Evolutionary conservation across 805 yeast species (phyloP).

Genomic region (Wickerhamomyces strasburgensis): DNA sequence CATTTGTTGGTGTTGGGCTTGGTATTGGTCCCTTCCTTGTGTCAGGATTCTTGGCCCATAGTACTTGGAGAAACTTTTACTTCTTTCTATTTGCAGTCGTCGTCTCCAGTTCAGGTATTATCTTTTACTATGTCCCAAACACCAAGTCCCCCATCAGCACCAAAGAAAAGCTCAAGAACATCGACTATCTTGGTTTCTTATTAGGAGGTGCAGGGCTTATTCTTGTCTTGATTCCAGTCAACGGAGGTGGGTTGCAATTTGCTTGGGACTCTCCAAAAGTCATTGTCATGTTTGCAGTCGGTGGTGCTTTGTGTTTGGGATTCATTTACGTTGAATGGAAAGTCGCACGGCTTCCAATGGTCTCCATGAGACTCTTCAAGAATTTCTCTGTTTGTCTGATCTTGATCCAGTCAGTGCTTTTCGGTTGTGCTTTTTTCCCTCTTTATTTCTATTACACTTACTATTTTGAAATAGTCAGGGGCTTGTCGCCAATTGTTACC

Average conservation of each 20-base stretch:
- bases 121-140: conserved; percentile 39
- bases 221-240: conserved; percentile 46
- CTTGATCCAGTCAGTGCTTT: conserved; percentile 37
- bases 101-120: conserved; percentile 40
- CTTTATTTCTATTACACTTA: conserved; percentile 44
- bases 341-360: conserved; percentile 45
- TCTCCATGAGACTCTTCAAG: conserved; percentile 45
- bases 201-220: conserved; percentile 44
- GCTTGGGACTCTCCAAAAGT: conserved; percentile 46
- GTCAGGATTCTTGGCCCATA: conserved; percentile 33
- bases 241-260: conserved; percentile 58
- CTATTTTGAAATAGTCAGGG: conserved; percentile 26
- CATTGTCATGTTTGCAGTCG: conserved; percentile 38
- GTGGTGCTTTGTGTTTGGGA: conserved; percentile 34
- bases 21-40: conserved; percentile 40
- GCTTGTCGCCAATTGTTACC: conserved; percentile 10
- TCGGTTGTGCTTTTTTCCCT: conserved; percentile 45
- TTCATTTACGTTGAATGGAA: conserved; percentile 45
- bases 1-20: conserved; percentile 46
- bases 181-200: conserved; percentile 51
- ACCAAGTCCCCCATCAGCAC: conserved; percentile 30
- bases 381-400: conserved; percentile 30
- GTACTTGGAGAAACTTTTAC: conserved; percentile 39
- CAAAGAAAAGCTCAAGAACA: conserved; percentile 38
- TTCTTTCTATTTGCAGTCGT: conserved; percentile 36